Base-by-base conservation (phyloP, 805 yeast genomes). In the Saturnispora bothae region DNA sequence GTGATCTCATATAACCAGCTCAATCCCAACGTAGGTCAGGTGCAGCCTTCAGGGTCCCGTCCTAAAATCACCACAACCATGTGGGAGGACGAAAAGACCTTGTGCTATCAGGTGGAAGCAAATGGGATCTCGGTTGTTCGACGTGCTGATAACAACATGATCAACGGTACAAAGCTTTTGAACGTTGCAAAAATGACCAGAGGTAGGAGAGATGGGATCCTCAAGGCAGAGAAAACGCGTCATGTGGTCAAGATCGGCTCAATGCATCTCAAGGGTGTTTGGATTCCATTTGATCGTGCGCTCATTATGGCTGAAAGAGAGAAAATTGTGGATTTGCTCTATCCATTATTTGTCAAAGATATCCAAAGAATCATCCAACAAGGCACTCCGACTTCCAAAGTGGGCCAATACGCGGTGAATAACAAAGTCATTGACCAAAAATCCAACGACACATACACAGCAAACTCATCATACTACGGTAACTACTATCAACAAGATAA, bases 261-360 rank as follows among this genome's bases (percentile, higher is more conserved):
- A 13, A 77, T 77, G 83, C 80, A 77, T 54, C 61, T 77, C 45
- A 77, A 77, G 53, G 84, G 84, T 33, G 84, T 77, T 28, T 77
- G 84, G 84, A 76, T 77, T 37, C 84, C 84, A 5, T 77, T 77
- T 54, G 83, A 77, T 50, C 61, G 83, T 39, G 84, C 83, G 3
- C 57, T 77, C 27, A 74, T 78, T 28, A 68, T 77, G 70, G 83
- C 83, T 12, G 78, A 76, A 56, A 63, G 78, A 39, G 83, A 77
- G 54, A 75, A 75, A 27, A 76, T 73, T 36, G 76, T 72, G 17
- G 78, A 73, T 47, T 54, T 68, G 29, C 54, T 73, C 34, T 73
- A 73, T 48, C 79, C 79, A 3, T 57, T 73, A 34, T 73, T 73
- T 52, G 83, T 76, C 33, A 71, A 80, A 50, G 83, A 77, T 54